phyloP scores from a whole-genome alignment of 495 filamentous ascomycete genomes.

The Penicillium alfredii region DNA sequence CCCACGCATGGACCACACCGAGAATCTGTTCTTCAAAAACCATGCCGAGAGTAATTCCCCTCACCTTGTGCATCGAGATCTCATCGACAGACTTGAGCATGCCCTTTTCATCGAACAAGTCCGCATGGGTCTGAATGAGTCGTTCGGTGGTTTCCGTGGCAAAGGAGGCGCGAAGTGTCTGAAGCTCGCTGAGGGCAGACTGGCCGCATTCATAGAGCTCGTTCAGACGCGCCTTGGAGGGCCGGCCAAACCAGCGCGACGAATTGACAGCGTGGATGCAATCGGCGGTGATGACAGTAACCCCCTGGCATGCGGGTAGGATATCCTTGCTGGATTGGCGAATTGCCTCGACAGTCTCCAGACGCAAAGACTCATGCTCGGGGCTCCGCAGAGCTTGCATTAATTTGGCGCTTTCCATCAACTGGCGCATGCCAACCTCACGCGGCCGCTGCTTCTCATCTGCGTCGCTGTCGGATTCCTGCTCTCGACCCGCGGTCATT shows the following conservation, averaged over 20 bases:
- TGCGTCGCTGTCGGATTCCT: too few relatives aligned
- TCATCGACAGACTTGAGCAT: conserved; percentile 13
- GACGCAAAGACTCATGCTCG: conserved; percentile 18
- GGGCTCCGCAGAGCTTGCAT: conserved; percentile 19
- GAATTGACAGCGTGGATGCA: conserved; percentile 21
- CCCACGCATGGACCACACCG: conserved; percentile 17
- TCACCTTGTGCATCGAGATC: conserved; percentile 8
- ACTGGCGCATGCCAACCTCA: conserved; percentile 23
- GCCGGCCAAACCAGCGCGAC: conserved; percentile 21
- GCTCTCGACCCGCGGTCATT: too few relatives aligned
- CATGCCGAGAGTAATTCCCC: conserved; percentile 22
- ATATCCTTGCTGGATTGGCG: conserved; percentile 18
- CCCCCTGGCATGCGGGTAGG: conserved; percentile 21
- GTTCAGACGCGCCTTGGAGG: conserved; percentile 14
- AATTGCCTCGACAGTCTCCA: conserved; percentile 23
- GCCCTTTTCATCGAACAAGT: conserved; percentile 24
- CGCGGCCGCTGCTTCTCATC: conserved; percentile 16
- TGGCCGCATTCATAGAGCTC: conserved; percentile 11
- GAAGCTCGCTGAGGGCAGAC: conserved; percentile 13
- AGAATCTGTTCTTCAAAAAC: conserved; percentile 29
- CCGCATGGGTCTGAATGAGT: conserved; percentile 17
- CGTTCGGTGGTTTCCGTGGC: conserved; percentile 22
- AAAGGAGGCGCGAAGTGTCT: conserved; percentile 13
- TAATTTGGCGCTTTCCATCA: conserved; percentile 21
- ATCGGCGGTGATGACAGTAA: conserved; percentile 12